phyloP scores from a whole-genome alignment of 2,329 filamentous ascomycete species.

The Plenodomus biglobosus region DNA sequence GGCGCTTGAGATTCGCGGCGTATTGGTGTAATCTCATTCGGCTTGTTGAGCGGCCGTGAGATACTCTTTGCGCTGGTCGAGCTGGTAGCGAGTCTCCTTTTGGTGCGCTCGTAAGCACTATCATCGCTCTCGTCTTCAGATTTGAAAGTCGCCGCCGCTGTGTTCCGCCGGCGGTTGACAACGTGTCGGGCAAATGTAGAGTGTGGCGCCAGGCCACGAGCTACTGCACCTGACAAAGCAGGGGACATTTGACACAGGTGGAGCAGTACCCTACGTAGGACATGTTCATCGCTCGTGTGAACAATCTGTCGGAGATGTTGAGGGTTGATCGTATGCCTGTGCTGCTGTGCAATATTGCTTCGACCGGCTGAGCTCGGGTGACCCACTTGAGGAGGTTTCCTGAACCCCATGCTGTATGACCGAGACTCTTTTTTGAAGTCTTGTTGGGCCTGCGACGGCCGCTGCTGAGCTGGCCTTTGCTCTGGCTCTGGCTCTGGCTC shows the following conservation, averaged over 20 bases:
- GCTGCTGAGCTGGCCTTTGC: conserved; percentile 5
- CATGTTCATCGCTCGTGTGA: conserved; percentile 19
- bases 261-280: conserved; percentile 25
- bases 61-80: background rate
- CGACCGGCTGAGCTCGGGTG: background rate
- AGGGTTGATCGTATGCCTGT: conserved; percentile 21
- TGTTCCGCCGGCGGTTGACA: background rate
- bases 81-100: conserved; percentile 1
- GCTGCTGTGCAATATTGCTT: conserved; percentile 3
- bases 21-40: background rate
- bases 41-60: background rate
- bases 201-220: conserved; percentile 35
- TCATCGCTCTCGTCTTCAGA: background rate
- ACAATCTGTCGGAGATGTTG: conserved; percentile 35
- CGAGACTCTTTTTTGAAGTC: conserved; percentile 13
- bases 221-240: conserved; percentile 36
- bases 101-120: conserved; percentile 11
- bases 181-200: conserved; percentile 28
- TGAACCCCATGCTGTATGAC: background rate
- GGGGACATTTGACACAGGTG: conserved; percentile 37
- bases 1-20: conserved; percentile 3
- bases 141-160: background rate
- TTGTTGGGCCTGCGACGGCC: conserved; percentile 15
- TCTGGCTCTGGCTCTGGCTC: conserved; percentile 9
- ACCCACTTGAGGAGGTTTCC: background rate